These are phyloP conservation scores for Amyloporia xantha DNA, from an alignment of 768 basidiomycete species.

Conservation along the genomic window DNA sequence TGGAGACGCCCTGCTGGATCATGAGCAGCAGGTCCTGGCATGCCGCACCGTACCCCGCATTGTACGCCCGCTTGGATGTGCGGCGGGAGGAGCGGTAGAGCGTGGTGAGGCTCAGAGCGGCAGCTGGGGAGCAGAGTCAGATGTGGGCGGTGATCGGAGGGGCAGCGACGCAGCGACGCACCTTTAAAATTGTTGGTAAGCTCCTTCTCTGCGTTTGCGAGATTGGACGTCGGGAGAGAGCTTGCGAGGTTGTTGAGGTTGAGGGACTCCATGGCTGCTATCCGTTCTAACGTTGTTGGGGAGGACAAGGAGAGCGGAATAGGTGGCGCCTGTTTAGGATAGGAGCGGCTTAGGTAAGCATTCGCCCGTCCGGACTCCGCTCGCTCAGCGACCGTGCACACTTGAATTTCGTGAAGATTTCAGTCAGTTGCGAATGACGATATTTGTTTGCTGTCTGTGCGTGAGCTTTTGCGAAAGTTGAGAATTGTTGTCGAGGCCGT, in stretches of 20 bases:
- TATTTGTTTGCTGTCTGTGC: too few relatives aligned
- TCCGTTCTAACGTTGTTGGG: neutral
- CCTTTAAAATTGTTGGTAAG: conserved; percentile 80
- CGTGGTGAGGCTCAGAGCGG: conserved; percentile 79
- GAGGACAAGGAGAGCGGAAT: too few relatives aligned
- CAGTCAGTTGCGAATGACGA: too few relatives aligned
- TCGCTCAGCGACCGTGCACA: too few relatives aligned
- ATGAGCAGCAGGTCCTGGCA: conserved; percentile 76
- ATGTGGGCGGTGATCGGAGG: conserved; percentile 15
- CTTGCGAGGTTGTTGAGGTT: conserved; percentile 73
- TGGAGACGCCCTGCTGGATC: conserved; percentile 79
- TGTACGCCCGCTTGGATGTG: conserved; percentile 75
- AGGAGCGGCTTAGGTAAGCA: neutral
- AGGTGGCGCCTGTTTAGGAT: neutral
- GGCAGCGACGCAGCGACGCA: conserved; percentile 19
- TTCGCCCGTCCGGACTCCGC: too few relatives aligned
- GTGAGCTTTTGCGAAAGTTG: too few relatives aligned
- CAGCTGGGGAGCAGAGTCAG: conserved; percentile 40
- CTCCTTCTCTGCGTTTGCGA: conserved; percentile 76
- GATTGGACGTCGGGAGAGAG: conserved; percentile 62
- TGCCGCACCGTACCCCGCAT: conserved; percentile 72
- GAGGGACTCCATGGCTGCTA: conserved; percentile 31
- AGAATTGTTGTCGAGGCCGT: too few relatives aligned
- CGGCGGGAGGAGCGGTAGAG: conserved; percentile 75
- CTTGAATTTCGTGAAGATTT: too few relatives aligned